Conservation (phyloP, 2,329 filamentous ascomycete species). For the Microdochium trichocladiopsis region DNA sequence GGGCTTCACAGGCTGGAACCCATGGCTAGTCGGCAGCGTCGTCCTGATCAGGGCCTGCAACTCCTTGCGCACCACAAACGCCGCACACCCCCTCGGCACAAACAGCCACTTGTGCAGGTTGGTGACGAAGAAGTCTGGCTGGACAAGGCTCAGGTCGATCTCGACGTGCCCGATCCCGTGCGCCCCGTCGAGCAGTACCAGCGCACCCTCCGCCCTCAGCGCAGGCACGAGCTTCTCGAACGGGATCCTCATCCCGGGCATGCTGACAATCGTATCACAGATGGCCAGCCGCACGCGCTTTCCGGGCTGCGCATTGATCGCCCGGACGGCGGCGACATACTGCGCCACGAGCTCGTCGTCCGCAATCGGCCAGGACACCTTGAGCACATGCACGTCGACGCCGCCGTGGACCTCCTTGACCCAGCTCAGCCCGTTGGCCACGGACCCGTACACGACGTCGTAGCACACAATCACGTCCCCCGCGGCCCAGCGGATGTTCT, state of each 20-base stretch:
- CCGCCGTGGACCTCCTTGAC: conserved; percentile 44
- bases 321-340: conserved; percentile 41
- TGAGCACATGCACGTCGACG: conserved; percentile 31
- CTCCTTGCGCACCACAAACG: conserved; percentile 53
- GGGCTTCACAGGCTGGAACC: conserved; percentile 36
- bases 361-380: conserved; percentile 42
- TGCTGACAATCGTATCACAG: conserved; percentile 58
- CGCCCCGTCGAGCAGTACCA: conserved; percentile 58
- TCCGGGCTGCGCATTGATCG: conserved; percentile 24
- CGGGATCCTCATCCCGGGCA: conserved; percentile 57
- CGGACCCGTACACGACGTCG: conserved; percentile 54
- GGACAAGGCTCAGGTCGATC: conserved; percentile 46
- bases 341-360: conserved; percentile 45
- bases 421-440: conserved; percentile 50
- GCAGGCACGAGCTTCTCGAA: conserved; percentile 50
- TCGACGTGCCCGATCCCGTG: conserved; percentile 59
- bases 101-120: conserved; percentile 67
- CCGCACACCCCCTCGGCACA: conserved; percentile 55
- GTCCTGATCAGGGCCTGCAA: conserved; percentile 57
- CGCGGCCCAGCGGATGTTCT: conserved; percentile 45
- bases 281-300: conserved; percentile 49
- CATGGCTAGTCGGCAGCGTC: conserved; percentile 57
- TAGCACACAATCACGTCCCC: conserved; percentile 59
- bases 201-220: conserved; percentile 46
- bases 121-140: conserved; percentile 60